Percentiles rank a stretch among this genome's conserved stretches.
These are phyloP conservation scores for Epicoccum sorghinum DNA, from an alignment of 2,329 filamentous ascomycete genomes.

Conservation along the genomic window DNA sequence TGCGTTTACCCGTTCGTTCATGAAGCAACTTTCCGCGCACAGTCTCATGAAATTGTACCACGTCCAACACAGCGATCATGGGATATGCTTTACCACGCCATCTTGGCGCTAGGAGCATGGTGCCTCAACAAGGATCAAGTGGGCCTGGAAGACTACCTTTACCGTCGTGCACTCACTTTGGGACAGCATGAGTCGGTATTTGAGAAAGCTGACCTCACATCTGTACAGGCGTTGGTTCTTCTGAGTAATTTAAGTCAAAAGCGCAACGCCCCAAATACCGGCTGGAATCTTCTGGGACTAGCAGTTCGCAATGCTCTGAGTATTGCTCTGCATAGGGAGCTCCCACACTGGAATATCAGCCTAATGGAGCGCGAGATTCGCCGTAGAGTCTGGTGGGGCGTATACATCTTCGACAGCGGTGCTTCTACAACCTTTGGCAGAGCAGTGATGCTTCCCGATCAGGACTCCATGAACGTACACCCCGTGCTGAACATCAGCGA, in stretches of 20 bases:
- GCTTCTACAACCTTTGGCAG: slow-evolving; percentile 35
- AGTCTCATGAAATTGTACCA: slow-evolving; percentile 32
- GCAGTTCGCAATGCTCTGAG: slow-evolving; percentile 33
- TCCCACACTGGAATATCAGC: slow-evolving; percentile 36
- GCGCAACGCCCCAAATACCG: slow-evolving; percentile 31
- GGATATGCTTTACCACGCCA: slow-evolving; percentile 34
- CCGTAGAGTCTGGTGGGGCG: slow-evolving; percentile 33
- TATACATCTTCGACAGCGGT: slow-evolving; percentile 36
- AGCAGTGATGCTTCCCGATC: slow-evolving; percentile 33
- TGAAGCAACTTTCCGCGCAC: slow-evolving; percentile 34
- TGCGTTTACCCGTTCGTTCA: slow-evolving; percentile 34
- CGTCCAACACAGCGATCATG: slow-evolving; percentile 29
- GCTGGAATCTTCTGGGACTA: slow-evolving; percentile 34
- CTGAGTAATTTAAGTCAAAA: slow-evolving; percentile 35
- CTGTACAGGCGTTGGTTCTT: slow-evolving; percentile 32
- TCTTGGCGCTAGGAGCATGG: slow-evolving; percentile 33
- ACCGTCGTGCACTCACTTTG: slow-evolving; percentile 30
- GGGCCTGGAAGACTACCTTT: slow-evolving; percentile 32
- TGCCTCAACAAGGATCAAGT: slow-evolving; percentile 29
- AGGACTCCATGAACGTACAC: slow-evolving; percentile 35
- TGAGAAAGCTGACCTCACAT: slow-evolving; percentile 31
- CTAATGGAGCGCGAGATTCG: slow-evolving; percentile 33
- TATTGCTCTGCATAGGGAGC: slow-evolving; percentile 33
- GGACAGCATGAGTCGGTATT: slow-evolving; percentile 36
- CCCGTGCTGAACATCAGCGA: slow-evolving; percentile 30